Conservation (phyloP, 2,329 filamentous ascomycete species). For the Fusarium anthophilum region DNA sequence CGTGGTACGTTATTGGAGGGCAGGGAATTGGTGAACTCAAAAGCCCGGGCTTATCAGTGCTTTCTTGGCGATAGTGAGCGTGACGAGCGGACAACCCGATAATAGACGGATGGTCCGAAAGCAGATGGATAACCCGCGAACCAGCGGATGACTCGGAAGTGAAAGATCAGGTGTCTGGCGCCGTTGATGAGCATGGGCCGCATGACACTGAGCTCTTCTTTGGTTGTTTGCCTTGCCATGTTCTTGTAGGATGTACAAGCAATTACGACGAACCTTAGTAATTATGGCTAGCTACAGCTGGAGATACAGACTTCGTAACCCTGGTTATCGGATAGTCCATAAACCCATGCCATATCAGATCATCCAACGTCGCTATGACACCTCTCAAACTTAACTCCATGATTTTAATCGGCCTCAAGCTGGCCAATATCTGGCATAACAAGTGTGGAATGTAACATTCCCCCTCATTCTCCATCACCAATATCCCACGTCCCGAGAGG, state of each 20-base stretch:
- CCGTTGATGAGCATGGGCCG: background rate
- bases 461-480: background rate
- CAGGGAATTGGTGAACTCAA: too few species aligned
- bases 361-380: accelerated
- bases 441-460: background rate
- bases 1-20: background rate
- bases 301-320: background rate
- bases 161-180: too few species aligned
- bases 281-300: accelerated
- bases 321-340: too few species aligned
- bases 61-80: background rate
- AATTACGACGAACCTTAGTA: accelerated
- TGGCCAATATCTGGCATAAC: background rate
- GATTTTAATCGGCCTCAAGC: accelerated
- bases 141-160: background rate
- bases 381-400: background rate
- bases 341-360: background rate
- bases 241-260: accelerated
- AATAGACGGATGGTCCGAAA: background rate
- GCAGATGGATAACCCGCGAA: background rate
- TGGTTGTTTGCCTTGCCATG: background rate
- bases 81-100: background rate
- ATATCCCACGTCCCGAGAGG: constrained; percentile 13
- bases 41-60: background rate
- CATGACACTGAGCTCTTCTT: background rate